phyloP scores from a whole-genome alignment of 208 protist genomes.

The Crithidia expoeki region DNA sequence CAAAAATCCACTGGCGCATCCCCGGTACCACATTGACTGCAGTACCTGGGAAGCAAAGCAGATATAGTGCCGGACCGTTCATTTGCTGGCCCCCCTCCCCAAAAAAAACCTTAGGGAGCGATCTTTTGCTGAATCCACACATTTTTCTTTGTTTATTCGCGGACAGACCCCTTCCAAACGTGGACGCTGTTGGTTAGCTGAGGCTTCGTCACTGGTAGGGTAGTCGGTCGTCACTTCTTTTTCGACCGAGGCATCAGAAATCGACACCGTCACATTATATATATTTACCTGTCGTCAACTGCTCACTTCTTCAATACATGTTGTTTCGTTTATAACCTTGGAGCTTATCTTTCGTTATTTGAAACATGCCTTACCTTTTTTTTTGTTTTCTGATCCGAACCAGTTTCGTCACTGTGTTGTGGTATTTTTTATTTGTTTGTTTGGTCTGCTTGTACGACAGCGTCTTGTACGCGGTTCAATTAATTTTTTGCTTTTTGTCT shows the following conservation, averaged over 20 bases:
- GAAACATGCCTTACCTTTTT: background rate
- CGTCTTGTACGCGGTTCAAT: background rate
- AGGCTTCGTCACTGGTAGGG: background rate
- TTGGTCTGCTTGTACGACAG: background rate
- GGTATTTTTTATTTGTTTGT: background rate
- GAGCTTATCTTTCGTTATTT: background rate
- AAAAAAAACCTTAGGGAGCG: background rate
- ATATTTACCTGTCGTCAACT: conserved; percentile 19
- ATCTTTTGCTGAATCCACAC: conserved; percentile 1
- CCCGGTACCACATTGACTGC: background rate
- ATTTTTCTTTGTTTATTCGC: conserved; percentile 1
- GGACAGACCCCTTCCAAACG: background rate
- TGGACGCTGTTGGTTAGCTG: background rate
- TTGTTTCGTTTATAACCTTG: conserved; percentile 7
- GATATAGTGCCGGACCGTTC: conserved; percentile 10
- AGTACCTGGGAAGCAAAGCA: conserved; percentile 10
- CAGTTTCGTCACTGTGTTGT: background rate
- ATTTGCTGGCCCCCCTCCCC: conserved; percentile 10
- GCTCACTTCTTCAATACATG: conserved; percentile 15
- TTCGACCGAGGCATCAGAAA: background rate
- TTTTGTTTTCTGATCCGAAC: conserved; percentile 3
- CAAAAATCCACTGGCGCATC: background rate
- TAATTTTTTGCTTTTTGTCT: conserved; percentile 12
- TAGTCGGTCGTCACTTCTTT: background rate
- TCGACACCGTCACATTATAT: conserved; percentile 6